phyloP scores from a whole-genome alignment of 345 rosid genomes.

The Citrus glauca region DNA sequence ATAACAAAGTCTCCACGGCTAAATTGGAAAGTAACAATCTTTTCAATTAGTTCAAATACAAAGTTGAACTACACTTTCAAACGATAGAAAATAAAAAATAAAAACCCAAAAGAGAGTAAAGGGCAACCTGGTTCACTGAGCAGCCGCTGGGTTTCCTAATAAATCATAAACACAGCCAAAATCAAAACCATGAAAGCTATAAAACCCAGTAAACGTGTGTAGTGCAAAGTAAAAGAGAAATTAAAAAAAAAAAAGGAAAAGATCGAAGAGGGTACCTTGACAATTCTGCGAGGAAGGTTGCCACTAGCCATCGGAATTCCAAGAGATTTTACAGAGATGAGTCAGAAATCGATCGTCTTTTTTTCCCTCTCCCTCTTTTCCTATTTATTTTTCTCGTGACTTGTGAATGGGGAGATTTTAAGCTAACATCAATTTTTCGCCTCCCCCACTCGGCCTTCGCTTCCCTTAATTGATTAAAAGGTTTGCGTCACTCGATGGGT shows the following conservation, averaged over 20 bases:
- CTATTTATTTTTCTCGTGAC: too few relatives aligned
- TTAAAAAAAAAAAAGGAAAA: neutral
- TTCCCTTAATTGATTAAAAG: neutral
- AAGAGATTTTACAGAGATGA: neutral
- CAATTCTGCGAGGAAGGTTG: conserved; percentile 49
- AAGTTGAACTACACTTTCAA: neutral
- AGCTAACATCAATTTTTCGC: neutral
- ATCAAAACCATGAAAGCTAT: neutral
- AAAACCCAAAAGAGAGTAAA: neutral
- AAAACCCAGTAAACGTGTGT: neutral
- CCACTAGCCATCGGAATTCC: conserved; percentile 34
- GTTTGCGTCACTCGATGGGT: neutral
- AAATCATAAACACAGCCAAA: conserved; percentile 2
- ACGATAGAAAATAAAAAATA: neutral
- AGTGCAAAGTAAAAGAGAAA: neutral
- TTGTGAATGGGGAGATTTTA: neutral
- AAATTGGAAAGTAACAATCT: neutral
- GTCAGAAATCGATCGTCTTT: too few relatives aligned
- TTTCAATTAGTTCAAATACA: neutral
- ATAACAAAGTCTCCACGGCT: neutral
- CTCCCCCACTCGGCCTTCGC: too few relatives aligned
- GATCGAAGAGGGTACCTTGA: conserved; percentile 30
- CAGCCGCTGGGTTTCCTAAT: conserved; percentile 20
- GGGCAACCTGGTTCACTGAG: conserved; percentile 59
- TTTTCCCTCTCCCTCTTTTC: too few relatives aligned